Base-by-base conservation (phyloP, 2,329 filamentous ascomycete genomes). In the Colletotrichum plurivorum region DNA sequence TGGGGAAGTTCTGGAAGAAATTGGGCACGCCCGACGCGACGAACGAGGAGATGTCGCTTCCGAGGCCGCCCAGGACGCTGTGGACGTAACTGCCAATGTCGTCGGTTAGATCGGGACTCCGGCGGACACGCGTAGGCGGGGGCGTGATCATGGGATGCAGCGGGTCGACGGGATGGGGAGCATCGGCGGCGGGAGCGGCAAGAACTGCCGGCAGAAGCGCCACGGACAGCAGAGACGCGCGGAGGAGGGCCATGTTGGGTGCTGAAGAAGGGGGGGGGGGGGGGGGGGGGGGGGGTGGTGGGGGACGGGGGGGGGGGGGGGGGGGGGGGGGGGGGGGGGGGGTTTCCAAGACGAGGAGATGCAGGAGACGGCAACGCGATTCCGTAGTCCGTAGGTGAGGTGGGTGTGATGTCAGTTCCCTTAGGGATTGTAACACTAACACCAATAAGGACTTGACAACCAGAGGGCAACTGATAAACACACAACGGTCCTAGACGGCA, bases 1-100 rank as follows among this genome's bases (percentile, higher is more conserved):
- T 90, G 1, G 92, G 91, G 45, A 94, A 87, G 72, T 86, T 84
- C 63, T 90, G 86, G 77, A 92, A 92, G 81, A 87, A 93, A 65
- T 92, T 86, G 1, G 91, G 89, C 1, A 94, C 84, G 22, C 90
- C 90, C 2, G 87, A 89, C 2, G 87, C 86, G 46, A 92, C 84
- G 69, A 88, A 91, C 13, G 85, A 87, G 13, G 89, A 88, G 43
- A 90, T 81, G 25, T 83, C 83, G 52, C 85, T 87, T 46, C 87
- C 88, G 2, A 92, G 75, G 9, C 79, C 79, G 54, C 81, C 83
- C 49, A 88, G 80, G 7, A 87, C 76, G 53, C 88, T 80, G 60
- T 84, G 79, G 70, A 87, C 81, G 68, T 89, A 84, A 71, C 85
- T 84, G 52, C 83, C 82, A 10, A 88, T 79, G 63, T 86, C 79